phyloP scores from a whole-genome alignment of 192 early-diverging fungal genomes.

The Kickxella alabastrina region DNA sequence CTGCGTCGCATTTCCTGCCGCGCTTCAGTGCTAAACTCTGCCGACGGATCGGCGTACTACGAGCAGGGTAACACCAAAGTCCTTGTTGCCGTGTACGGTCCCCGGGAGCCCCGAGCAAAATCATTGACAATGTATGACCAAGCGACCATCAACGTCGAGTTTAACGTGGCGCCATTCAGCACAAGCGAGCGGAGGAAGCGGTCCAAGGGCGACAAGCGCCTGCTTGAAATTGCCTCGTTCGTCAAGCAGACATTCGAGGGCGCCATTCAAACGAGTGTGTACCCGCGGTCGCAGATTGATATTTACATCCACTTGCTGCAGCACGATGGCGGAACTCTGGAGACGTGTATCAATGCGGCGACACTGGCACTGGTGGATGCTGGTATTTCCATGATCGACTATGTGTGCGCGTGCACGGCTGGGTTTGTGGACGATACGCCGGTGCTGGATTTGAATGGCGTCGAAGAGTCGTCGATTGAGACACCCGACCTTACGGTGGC shows the following conservation, averaged over 20 bases:
- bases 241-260: constrained; percentile 92
- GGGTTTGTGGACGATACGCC: constrained; percentile 77
- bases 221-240: constrained; percentile 78
- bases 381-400: constrained; percentile 76
- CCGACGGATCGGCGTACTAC: constrained; percentile 92
- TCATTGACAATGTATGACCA: constrained; percentile 61
- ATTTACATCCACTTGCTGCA: constrained; percentile 92
- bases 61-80: constrained; percentile 96
- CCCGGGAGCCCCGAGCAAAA: constrained; percentile 69
- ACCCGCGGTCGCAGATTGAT: constrained; percentile 87
- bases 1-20: constrained; percentile 78
- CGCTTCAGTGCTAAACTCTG: constrained; percentile 71
- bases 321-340: constrained; percentile 81
- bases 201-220: constrained; percentile 84
- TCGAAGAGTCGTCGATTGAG: constrained; percentile 80
- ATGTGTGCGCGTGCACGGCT: constrained; percentile 84
- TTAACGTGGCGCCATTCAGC: constrained; percentile 88
- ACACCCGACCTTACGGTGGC: constrained; percentile 88
- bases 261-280: constrained; percentile 68
- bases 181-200: constrained; percentile 81
- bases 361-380: constrained; percentile 81
- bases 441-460: constrained; percentile 73
- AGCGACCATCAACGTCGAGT: constrained; percentile 82
- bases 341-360: constrained; percentile 78
- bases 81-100: constrained; percentile 89